Percentiles rank a stretch among this genome's conserved stretches.
phyloP scores from a whole-genome alignment of 768 basidiomycete genomes.

The Collybia sordida region DNA sequence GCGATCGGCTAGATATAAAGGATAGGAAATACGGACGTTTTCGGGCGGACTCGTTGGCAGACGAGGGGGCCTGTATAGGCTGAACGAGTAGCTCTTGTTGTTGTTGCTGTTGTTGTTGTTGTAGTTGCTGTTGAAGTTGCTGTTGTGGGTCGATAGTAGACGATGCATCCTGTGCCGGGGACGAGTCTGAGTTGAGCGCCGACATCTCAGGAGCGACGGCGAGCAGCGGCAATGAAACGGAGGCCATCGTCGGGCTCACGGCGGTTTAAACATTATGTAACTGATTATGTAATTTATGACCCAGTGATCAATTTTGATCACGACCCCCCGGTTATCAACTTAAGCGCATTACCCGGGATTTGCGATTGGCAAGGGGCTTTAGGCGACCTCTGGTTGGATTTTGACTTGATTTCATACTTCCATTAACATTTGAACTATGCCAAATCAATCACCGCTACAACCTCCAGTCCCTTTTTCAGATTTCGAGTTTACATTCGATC shows the following conservation, averaged over 20 bases:
- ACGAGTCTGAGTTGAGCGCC: constrained; percentile 69
- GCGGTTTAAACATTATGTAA: constrained; percentile 15
- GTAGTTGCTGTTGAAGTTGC: constrained; percentile 54
- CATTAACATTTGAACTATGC: no score
- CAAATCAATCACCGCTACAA: constrained; percentile 33
- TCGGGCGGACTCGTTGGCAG: constrained; percentile 40
- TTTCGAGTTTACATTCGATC: constrained; percentile 73
- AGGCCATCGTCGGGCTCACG: constrained; percentile 22
- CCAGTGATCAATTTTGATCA: constrained; percentile 2
- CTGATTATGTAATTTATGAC: constrained; percentile 7
- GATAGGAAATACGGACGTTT: constrained; percentile 54
- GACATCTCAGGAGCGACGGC: constrained; percentile 60
- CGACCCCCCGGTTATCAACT: constrained; percentile 6
- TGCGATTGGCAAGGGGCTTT: constrained; percentile 4
- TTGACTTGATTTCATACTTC: no score
- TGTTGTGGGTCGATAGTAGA: constrained; percentile 61
- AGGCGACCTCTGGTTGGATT: no score
- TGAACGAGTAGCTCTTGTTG: constrained; percentile 19
- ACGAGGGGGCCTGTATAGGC: constrained; percentile 25
- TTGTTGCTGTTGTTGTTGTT: constrained; percentile 33
- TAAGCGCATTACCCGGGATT: not conserved
- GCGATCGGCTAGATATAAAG: constrained; percentile 14
- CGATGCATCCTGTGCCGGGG: constrained; percentile 50
- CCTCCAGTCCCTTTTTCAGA: constrained; percentile 64
- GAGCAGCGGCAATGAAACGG: constrained; percentile 28